Conservation (phyloP, 1,139 yeast genomes). For the Blastobotrys raffinosifermentans region DNA sequence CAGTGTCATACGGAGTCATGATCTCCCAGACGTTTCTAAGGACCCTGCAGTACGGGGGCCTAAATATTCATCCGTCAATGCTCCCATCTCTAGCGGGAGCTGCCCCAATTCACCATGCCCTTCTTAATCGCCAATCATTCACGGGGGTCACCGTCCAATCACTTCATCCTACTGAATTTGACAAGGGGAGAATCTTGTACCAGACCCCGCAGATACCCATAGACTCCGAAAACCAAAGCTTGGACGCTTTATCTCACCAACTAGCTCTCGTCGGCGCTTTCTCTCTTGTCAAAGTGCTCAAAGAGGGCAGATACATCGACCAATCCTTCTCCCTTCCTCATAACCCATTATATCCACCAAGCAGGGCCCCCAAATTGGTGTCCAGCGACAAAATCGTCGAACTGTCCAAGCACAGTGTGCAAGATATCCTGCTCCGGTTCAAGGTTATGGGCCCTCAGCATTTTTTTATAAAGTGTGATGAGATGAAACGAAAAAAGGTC, state of each 20-base stretch:
- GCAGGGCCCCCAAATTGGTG: conserved; percentile 55
- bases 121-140: conserved; percentile 52
- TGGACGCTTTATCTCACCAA: conserved; percentile 39
- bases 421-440: conserved; percentile 40
- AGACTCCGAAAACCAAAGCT: conserved; percentile 37
- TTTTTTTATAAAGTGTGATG: conserved; percentile 40
- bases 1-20: conserved; percentile 82
- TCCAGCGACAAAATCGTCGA: conserved; percentile 39
- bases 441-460: conserved; percentile 58
- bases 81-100: conserved; percentile 83
- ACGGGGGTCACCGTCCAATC: conserved; percentile 93
- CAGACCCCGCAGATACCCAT: conserved; percentile 47
- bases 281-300: conserved; percentile 45
- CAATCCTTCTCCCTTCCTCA: neutral
- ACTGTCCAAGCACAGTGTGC: conserved; percentile 41
- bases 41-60: conserved; percentile 53
- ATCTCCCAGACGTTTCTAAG: conserved; percentile 59
- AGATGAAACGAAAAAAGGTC: conserved; percentile 5
- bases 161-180: conserved; percentile 81
- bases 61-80: conserved; percentile 90
- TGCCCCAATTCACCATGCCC: conserved; percentile 79
- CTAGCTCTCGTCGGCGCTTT: conserved; percentile 58
- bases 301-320: conserved; percentile 32
- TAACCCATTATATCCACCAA: conserved; percentile 30
- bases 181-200: conserved; percentile 64